Evolutionary conservation across 163 green algal genomes (phyloP).

Genomic region (Scenedesmus sp.): DNA sequence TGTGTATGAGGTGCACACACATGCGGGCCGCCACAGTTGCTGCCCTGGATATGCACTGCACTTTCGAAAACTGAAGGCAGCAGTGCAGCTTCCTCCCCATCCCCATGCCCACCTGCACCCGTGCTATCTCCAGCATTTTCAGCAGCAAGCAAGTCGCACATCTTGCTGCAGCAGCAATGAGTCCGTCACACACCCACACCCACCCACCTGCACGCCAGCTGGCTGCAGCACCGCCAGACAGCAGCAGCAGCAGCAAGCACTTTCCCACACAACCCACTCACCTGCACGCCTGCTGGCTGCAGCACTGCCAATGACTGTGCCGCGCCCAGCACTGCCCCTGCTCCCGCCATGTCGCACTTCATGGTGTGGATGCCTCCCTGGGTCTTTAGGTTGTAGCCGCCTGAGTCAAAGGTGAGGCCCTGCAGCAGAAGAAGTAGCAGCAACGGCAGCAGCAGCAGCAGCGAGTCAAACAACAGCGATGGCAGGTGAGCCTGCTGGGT

Average conservation of each 20-base stretch:
- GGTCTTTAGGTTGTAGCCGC: constrained; percentile 83
- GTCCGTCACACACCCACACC: too few relatives aligned
- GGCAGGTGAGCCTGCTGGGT: background rate
- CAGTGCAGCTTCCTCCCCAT: too few relatives aligned
- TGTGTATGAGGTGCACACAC: too few relatives aligned
- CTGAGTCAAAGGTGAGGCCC: constrained; percentile 96
- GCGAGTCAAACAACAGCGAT: background rate
- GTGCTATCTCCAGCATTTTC: too few relatives aligned
- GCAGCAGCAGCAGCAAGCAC: background rate
- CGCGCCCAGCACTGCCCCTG: constrained; percentile 85
- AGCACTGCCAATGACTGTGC: constrained; percentile 74
- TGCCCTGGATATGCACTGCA: too few relatives aligned
- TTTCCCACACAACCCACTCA: constrained; percentile 49
- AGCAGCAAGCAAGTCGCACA: too few relatives aligned
- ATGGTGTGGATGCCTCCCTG: constrained; percentile 75
- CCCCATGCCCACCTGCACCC: too few relatives aligned
- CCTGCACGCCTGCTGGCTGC: constrained; percentile 64
- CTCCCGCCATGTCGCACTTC: constrained; percentile 91
- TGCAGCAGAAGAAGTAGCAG: constrained; percentile 76
- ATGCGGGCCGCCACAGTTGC: too few relatives aligned
- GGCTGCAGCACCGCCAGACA: background rate
- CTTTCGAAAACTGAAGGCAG: too few relatives aligned
- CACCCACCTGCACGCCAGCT: background rate
- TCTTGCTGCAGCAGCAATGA: background rate
- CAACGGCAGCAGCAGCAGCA: background rate